phyloP scores from a whole-genome alignment of 805 yeast species.

The Starmerella potacharoeniae region DNA sequence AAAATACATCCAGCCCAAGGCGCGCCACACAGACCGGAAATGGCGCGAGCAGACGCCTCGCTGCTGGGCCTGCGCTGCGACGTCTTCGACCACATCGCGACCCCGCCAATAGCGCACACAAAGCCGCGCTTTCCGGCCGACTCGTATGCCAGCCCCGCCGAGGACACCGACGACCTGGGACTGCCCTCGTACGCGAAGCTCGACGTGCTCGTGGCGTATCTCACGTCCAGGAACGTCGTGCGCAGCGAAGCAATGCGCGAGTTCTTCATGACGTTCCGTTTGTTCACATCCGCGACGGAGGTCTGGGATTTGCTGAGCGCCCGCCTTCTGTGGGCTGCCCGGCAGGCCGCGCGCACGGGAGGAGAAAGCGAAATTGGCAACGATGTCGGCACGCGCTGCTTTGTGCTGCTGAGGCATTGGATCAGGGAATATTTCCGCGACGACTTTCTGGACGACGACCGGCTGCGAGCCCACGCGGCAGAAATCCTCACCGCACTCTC shows the following conservation, averaged over 20 bases:
- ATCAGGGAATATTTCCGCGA: constrained; percentile 72
- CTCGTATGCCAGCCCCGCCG: background rate
- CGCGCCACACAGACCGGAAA: background rate
- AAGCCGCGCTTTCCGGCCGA: background rate
- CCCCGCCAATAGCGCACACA: constrained; percentile 1
- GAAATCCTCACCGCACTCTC: constrained; percentile 17
- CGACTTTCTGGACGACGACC: constrained; percentile 54
- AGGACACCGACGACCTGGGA: constrained; percentile 9
- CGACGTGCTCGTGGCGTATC: constrained; percentile 26
- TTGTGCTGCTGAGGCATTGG: constrained; percentile 86
- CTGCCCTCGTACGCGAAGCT: constrained; percentile 19
- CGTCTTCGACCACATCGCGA: constrained; percentile 1
- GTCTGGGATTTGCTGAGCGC: constrained; percentile 51
- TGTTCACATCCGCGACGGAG: constrained; percentile 48
- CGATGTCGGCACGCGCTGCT: constrained; percentile 63
- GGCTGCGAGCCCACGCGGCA: constrained; percentile 32
- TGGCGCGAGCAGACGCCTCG: constrained; percentile 7
- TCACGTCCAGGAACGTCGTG: constrained; percentile 59
- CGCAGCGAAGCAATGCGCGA: constrained; percentile 74
- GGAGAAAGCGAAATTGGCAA: constrained; percentile 40
- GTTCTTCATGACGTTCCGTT: constrained; percentile 73
- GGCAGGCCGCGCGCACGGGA: constrained; percentile 23
- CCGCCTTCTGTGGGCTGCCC: constrained; percentile 64
- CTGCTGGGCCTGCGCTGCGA: constrained; percentile 4
- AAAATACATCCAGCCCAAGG: background rate